Conservation (phyloP, 805 yeast genomes). For the Ogataea populi-albae region DNA sequence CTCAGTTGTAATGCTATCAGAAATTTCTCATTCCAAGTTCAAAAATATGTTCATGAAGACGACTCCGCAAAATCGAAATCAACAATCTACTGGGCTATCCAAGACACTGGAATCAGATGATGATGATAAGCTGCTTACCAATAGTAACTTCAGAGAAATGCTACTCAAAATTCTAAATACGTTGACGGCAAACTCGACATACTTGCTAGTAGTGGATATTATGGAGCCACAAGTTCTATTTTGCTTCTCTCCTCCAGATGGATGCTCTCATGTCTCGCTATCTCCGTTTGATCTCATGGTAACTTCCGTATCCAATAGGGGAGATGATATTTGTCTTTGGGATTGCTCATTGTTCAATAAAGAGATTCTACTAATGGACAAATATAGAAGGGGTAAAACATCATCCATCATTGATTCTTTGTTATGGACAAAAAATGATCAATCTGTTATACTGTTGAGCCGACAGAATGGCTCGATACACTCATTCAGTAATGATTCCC, state of each 20-base stretch:
- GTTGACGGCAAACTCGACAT: conserved; percentile 28
- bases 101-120: too few species aligned
- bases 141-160: conserved; percentile 25
- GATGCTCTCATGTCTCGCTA: conserved; percentile 56
- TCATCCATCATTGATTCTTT: conserved; percentile 50
- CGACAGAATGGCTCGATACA: conserved; percentile 57
- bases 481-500: conserved; percentile 49
- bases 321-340: conserved; percentile 65
- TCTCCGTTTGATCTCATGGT: conserved; percentile 60
- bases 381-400: conserved; percentile 61
- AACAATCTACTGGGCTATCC: conserved; percentile 2
- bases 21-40: conserved; percentile 44
- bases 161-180: conserved; percentile 29
- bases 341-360: conserved; percentile 51
- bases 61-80: background rate
- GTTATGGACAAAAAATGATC: conserved; percentile 49
- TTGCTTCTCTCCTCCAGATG: conserved; percentile 57
- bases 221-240: conserved; percentile 36
- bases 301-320: conserved; percentile 52
- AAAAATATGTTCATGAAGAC: conserved; percentile 34
- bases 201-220: conserved; percentile 49
- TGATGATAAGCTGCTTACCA: conserved; percentile 15
- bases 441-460: conserved; percentile 49
- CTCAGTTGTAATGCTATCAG: conserved; percentile 38
- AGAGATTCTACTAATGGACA: conserved; percentile 54